Evolutionary conservation across 1,284 basidiomycete species (phyloP), one percentile per base, ranked within the genome.

Genomic region (Puccinia horiana): DNA sequence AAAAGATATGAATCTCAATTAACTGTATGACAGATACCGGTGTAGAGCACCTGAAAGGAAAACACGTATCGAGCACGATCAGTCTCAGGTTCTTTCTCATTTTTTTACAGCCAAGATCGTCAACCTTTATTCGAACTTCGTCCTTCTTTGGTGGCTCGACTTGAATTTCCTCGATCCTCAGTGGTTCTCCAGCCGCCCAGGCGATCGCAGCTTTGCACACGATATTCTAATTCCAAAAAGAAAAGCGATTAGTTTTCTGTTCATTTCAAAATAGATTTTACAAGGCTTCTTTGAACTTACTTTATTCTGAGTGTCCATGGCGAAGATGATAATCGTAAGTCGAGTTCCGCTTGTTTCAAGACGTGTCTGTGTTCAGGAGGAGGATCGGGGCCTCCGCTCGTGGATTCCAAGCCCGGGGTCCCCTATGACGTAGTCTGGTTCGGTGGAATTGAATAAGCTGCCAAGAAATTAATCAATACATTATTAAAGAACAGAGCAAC

Each of bases 1-100:
- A n/a, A n/a, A n/a, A n/a, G n/a, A n/a, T 44, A 23, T 14, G 37
- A 69, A 37, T 65, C 26, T 42, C 12, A 61, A 26, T 61, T 35
- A 67, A 89, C 87, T 12, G 97, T 99, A 88, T 99, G 96, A 89
- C 97, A 99, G 87, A 99, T 93, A 85, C 96, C 95, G 90, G 87
- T 83, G n/a, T 67, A 72, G 56, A 75, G 54, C 47, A 79, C 65
- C 70, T 78, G 73, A 11, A n/a, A 76, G 40, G 12, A n/a, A 75
- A 42, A 78, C 79, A 76, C 76, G 52, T 1, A 12, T 35, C n/a
- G n/a, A n/a, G n/a, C n/a, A n/a, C n/a, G n/a, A n/a, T n/a, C n/a
- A n/a, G n/a, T n/a, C n/a, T n/a, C n/a, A n/a, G n/a, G n/a, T n/a
- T n/a, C n/a, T n/a, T n/a, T n/a, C n/a, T n/a, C n/a, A n/a, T n/a